Conservation (phyloP, 768 basidiomycete genomes). For the Nidularia pulvinata region DNA sequence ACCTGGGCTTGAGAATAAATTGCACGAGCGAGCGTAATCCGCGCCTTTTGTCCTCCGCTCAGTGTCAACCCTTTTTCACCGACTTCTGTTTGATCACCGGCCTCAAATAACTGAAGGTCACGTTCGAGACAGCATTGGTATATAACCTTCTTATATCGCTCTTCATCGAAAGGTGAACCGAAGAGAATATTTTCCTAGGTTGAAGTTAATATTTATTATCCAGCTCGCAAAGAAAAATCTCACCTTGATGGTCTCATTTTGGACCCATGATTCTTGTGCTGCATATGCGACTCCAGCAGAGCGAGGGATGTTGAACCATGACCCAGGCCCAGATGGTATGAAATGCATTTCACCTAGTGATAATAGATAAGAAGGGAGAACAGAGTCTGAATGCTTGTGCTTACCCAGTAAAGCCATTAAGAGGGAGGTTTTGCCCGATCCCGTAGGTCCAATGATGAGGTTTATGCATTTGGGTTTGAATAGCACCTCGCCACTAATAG, state of each 20-base stretch:
- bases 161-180: slow-evolving; percentile 69
- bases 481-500: slow-evolving; percentile 47
- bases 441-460: slow-evolving; percentile 58
- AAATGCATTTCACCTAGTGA: slow-evolving; percentile 3
- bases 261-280: slow-evolving; percentile 3
- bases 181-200: slow-evolving; percentile 72
- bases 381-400: background rate
- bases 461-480: slow-evolving; percentile 54
- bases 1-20: slow-evolving; percentile 52
- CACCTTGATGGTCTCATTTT: slow-evolving; percentile 9
- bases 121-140: slow-evolving; percentile 70
- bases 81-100: slow-evolving; percentile 66
- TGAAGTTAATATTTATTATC: background rate
- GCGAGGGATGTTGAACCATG: background rate
- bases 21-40: slow-evolving; percentile 41
- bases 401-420: slow-evolving; percentile 16
- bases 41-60: slow-evolving; percentile 22
- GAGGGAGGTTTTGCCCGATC: slow-evolving; percentile 55
- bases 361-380: background rate
- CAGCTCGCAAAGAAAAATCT: background rate
- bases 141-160: slow-evolving; percentile 74
- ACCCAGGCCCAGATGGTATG: background rate
- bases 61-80: slow-evolving; percentile 68
- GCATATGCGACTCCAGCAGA: background rate
- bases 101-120: slow-evolving; percentile 65